A percentile compares a stretch with the other conserved stretches of the same genome.
These are phyloP conservation scores for Mortierella sp. DNA, from an alignment of 371 early-diverging fungal genomes.

Conservation along the genomic window DNA sequence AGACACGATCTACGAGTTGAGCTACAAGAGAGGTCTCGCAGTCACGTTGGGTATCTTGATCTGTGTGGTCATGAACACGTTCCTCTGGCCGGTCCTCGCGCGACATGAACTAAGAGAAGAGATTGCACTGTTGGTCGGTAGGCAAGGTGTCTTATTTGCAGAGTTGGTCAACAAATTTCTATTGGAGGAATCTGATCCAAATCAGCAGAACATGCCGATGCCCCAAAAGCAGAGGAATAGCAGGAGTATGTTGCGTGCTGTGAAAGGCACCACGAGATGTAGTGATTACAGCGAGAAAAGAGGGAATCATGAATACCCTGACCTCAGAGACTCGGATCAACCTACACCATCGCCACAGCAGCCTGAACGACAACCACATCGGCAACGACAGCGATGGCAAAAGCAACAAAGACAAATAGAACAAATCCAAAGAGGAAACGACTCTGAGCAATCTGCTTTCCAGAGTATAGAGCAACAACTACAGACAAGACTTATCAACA, in stretches of 20 bases:
- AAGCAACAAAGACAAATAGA: not conserved
- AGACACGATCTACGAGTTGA: constrained; percentile 43
- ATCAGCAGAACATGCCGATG: no score
- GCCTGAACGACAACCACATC: not conserved
- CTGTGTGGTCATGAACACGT: constrained; percentile 64
- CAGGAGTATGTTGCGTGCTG: not conserved
- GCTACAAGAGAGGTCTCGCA: constrained; percentile 61
- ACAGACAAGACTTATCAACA: constrained; percentile 54
- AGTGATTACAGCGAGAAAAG: no score
- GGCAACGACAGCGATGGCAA: no score
- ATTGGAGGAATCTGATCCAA: constrained; percentile 23
- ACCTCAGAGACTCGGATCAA: no score
- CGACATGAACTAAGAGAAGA: constrained; percentile 69
- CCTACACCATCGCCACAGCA: no score
- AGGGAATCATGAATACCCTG: no score
- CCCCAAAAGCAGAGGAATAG: not conserved
- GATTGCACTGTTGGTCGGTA: constrained; percentile 44
- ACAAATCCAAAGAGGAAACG: not conserved
- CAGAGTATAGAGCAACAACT: constrained; percentile 55
- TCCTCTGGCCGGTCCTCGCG: constrained; percentile 75
- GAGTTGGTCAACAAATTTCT: constrained; percentile 47
- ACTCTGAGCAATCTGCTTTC: constrained; percentile 24
- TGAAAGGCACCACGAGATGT: no score
- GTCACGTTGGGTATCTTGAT: constrained; percentile 69
- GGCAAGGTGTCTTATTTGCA: constrained; percentile 55